Evolutionary conservation across 148 eudicot genomes (phyloP).

Genomic region (Rhododendron ferrugineum): DNA sequence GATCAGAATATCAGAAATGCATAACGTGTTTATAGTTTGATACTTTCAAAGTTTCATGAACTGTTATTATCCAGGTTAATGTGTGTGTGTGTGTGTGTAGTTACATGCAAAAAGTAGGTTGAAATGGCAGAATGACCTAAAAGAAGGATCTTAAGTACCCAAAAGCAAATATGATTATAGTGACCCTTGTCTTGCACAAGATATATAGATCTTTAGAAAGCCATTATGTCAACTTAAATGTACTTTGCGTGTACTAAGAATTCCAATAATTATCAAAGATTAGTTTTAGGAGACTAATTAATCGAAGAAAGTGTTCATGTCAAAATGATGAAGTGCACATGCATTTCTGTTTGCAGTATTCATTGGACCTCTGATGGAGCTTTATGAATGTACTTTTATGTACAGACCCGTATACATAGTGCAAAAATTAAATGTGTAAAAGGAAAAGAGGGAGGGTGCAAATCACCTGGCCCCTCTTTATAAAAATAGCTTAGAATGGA

Average conservation of each 20-base stretch:
- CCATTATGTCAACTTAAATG: background rate
- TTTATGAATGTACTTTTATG: constrained; percentile 11
- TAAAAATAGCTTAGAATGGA: constrained; percentile 14
- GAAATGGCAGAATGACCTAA: background rate
- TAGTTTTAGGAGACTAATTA: background rate
- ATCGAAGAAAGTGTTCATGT: constrained; percentile 1
- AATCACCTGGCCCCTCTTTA: background rate
- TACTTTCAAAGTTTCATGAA: background rate
- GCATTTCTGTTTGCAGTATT: constrained; percentile 11
- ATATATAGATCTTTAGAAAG: background rate
- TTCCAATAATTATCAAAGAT: background rate
- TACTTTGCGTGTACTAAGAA: background rate
- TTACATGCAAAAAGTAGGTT: background rate
- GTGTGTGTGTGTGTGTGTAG: background rate
- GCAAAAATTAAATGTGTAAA: background rate
- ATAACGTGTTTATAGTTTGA: background rate
- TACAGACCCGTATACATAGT: background rate
- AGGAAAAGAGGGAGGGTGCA: background rate
- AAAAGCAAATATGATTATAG: background rate
- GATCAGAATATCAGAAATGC: background rate
- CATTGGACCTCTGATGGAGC: constrained; percentile 15
- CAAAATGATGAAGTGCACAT: constrained; percentile 18
- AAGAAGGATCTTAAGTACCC: background rate
- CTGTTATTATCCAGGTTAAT: background rate
- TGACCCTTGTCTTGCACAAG: background rate